Evolutionary conservation across 768 basidiomycete genomes (phyloP), one percentile per base, ranked within the genome.

Genomic region (Dictyophora rubrovolvata): DNA sequence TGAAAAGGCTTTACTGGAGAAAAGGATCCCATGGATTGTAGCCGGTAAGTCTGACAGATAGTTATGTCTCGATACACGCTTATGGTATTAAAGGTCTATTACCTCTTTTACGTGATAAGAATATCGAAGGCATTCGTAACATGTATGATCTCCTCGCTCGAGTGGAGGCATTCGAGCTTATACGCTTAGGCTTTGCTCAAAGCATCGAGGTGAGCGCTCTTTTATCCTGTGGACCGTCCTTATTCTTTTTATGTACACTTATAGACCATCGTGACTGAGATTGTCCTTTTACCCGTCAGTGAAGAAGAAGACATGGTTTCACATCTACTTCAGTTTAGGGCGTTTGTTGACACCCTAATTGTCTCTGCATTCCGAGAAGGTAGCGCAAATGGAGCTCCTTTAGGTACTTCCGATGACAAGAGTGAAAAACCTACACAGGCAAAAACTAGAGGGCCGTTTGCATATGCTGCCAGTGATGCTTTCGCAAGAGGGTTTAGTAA

Each of bases 291-390:
- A 21, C 57, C 57, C 10, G 18, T 53, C 2, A 71, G 71, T 5
- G 73, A 72, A 14, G 92, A 93, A 56, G 89, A 88, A 11, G 74
- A 79, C 18, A 93, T 94, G 89, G 85, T 94, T 3, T 75, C 80
- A 18, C 75, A 78, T 18, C 78, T 94, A 0, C 77, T 93, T 36
- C 72, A 79, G 9, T 82, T 89, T 72, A 89, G 87, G 66, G 66
- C 75, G 6, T 75, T 80, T 36, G 77, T 79, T 1, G 81, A 87
- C 63, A 66, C 68, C 0, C 71, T 80, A 5, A 74, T 86, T 37
- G 65, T 65, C 5, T 68, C 69, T 0, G 76, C 81, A 42, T 90
- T 91, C 69, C 64, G 77, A 17, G 71, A 76, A 54, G 77, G 78
- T 37, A 47, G 50, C 34, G 65, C 63, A 21, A 23, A 48, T 28